Evolutionary conservation across 2,329 filamentous ascomycete species (phyloP).

Genomic region (Tympanopsis confertula): DNA sequence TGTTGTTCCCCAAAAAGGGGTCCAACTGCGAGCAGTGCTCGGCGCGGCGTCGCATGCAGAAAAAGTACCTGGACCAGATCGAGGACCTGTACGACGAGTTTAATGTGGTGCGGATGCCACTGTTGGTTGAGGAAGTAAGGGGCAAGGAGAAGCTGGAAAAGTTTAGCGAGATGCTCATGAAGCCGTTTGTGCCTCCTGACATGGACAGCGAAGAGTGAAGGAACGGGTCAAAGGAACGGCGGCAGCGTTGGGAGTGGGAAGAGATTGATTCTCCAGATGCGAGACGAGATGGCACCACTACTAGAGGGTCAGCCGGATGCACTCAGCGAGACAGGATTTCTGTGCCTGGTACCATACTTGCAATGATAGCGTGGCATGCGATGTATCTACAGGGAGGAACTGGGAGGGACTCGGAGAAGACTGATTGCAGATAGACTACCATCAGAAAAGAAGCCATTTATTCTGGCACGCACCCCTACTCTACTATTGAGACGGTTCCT

Average conservation of each 20-base stretch:
- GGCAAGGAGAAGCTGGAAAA: slow-evolving; percentile 88
- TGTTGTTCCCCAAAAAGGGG: slow-evolving; percentile 78
- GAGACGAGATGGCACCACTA: no score
- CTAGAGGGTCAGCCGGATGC: no score
- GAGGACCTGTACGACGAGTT: slow-evolving; percentile 98
- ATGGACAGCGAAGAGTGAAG: slow-evolving; percentile 2
- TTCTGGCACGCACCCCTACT: no score
- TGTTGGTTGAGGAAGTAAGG: slow-evolving; percentile 88
- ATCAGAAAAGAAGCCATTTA: no score
- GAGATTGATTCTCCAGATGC: no score
- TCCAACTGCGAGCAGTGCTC: slow-evolving; percentile 92
- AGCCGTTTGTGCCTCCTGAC: slow-evolving; percentile 60
- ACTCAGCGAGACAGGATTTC: no score
- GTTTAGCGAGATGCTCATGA: slow-evolving; percentile 76
- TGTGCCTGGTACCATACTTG: no score
- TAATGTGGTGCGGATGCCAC: slow-evolving; percentile 96
- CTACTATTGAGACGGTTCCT: no score
- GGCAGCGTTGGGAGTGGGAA: background rate
- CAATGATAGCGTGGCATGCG: no score
- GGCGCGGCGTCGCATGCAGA: slow-evolving; percentile 92
- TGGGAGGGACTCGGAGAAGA: no score
- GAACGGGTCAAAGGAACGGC: background rate
- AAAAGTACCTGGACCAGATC: slow-evolving; percentile 97
- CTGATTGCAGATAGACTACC: no score
- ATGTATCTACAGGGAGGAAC: no score